A percentile compares a stretch with the other conserved stretches of the same genome.
Evolutionary conservation across 805 yeast species (phyloP).

Genomic region (Pichia californica): DNA sequence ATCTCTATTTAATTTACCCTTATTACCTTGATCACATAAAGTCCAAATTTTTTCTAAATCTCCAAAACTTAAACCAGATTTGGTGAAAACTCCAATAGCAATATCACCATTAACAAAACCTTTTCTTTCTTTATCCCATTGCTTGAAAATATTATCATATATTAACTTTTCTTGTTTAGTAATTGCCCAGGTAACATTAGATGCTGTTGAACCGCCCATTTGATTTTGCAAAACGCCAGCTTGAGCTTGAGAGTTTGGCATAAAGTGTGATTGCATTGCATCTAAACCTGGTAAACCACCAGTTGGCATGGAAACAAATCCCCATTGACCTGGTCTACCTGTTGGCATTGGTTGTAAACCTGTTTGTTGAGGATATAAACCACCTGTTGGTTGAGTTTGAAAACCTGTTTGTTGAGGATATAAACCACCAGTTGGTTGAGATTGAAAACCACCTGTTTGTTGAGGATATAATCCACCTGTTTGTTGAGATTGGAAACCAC

Average conservation of each 20-base stretch:
- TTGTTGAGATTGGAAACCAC: conserved; percentile 19
- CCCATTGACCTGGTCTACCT: conserved; percentile 78
- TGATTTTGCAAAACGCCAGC: conserved; percentile 22
- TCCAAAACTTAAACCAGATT: conserved; percentile 79
- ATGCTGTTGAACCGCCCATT: conserved; percentile 28
- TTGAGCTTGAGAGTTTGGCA: conserved; percentile 42
- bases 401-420: conserved; percentile 26
- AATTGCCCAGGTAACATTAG: conserved; percentile 73
- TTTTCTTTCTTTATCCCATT: conserved; percentile 66
- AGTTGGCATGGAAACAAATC: conserved; percentile 61
- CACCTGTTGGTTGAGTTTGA: conserved; percentile 26
- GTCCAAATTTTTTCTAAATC: conserved; percentile 92
- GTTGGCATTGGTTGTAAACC: conserved; percentile 46
- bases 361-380: conserved; percentile 36
- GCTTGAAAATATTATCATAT: conserved; percentile 80
- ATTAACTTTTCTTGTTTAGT: conserved; percentile 81
- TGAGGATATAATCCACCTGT: conserved; percentile 30
- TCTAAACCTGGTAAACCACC: conserved; percentile 68
- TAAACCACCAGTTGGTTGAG: conserved; percentile 39
- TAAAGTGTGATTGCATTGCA: conserved; percentile 59
- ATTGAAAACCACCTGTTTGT: conserved; percentile 38
- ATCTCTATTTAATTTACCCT: conserved; percentile 79
- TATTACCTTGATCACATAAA: conserved; percentile 72
- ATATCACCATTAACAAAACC: conserved; percentile 76
- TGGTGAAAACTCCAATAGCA: conserved; percentile 82